Evolutionary conservation across 495 filamentous ascomycete genomes (phyloP), one percentile per base, ranked within the genome.

Genomic region (Alectoria sarmentosa): DNA sequence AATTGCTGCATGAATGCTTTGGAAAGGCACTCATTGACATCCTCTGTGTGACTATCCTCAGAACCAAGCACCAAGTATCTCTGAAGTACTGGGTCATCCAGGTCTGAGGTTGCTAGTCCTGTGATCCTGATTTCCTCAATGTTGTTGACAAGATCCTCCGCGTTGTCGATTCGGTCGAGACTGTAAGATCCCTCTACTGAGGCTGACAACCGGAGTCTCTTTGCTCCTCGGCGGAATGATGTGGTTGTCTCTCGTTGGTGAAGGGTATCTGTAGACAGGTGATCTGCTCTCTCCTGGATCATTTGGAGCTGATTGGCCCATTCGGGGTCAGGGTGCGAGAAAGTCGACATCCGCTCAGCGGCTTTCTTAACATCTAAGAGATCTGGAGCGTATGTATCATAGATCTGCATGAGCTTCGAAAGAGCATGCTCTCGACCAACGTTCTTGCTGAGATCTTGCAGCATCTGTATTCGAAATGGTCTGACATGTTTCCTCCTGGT

Each of bases 321-420:
- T 76, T 92, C 86, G 4, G 78, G 80, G 71, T 91, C 86, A 28
- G 90, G 88, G 71, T 91, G 86, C 80, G 92, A 61, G 44, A 49
- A 44, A 0, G 54, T 30, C 3, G 32, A 10, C 4, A 48, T 17
- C 21, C 38, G 38, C 26, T 37, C 58, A 15, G 38, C 46, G 32
- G 55, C 8, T 62, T 48, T 58, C 21, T n/a, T 48, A 15, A 37
- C 8, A 13, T 48, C 65, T 30, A 65, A 48, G 17, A 42, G 60
- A 74, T 95, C 90, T 9, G 92, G 91, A 70, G 91, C 94, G 70
- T 93, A 94, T 71, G 91, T 90, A 69, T 94, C 94, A 76, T 88
- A 96, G 11, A 92, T 81, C 63, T 85, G 83, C 34, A 96, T 79
- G n/a, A 96, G 79, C n/a, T 87, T 87, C 34, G 87, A 78, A 46